A percentile compares a stretch with the other conserved stretches of the same genome.
Evolutionary conservation across 805 yeast genomes (phyloP).

Genomic region (Trichomonascus vanleenenianus): DNA sequence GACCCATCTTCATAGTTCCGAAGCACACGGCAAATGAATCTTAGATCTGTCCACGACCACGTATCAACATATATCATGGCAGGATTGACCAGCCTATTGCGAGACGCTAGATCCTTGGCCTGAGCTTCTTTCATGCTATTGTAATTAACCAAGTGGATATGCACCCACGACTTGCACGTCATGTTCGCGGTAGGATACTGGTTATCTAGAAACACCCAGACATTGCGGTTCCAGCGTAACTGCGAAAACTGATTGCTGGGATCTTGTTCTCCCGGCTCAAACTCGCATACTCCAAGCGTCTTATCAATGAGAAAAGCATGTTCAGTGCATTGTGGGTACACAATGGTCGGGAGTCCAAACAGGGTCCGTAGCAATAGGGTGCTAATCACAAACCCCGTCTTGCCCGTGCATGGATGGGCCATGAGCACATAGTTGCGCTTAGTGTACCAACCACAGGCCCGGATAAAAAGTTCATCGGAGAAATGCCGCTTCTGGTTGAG

Average conservation of each 20-base stretch:
- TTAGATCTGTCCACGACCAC: neutral
- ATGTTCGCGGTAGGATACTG: neutral
- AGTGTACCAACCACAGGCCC: neutral
- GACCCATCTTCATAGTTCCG: neutral
- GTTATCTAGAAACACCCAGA: neutral
- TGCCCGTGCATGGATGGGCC: neutral
- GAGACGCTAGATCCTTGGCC: neutral
- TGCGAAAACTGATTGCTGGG: neutral
- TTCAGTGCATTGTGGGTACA: neutral
- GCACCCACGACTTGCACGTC: neutral
- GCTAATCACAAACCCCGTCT: neutral
- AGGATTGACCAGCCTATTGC: neutral
- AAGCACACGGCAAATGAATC: neutral
- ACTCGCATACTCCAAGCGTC: neutral
- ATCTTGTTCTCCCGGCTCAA: neutral
- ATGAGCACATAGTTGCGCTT: neutral
- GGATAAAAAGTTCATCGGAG: neutral
- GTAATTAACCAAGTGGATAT: neutral
- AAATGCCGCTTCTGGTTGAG: neutral
- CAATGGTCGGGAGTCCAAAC: neutral
- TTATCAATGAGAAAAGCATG: neutral
- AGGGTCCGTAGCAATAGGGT: neutral
- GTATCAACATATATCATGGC: neutral
- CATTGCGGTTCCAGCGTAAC: neutral
- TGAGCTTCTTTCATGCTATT: neutral